Evolutionary conservation across 768 basidiomycete genomes (phyloP).

Genomic region (Bullera alba): DNA sequence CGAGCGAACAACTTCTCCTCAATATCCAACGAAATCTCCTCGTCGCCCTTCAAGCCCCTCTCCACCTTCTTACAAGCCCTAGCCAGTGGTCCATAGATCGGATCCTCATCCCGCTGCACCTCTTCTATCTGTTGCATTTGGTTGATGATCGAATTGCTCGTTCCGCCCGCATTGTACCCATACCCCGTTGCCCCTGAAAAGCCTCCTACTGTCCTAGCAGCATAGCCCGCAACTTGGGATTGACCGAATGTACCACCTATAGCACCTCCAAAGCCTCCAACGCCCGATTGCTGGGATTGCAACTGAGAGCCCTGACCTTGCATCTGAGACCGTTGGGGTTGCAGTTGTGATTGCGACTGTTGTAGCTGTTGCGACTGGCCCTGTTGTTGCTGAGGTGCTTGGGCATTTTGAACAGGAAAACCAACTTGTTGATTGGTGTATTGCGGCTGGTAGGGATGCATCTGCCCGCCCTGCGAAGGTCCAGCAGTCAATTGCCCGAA

Average conservation of each 20-base stretch:
- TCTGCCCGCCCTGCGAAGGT: not conserved
- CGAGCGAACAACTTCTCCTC: constrained; percentile 16
- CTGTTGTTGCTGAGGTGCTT: no score
- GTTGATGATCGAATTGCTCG: no score
- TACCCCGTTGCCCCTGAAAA: no score
- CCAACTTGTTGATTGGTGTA: no score
- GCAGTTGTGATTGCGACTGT: not conserved
- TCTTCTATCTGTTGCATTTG: constrained; percentile 28
- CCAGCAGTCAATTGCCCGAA: not conserved
- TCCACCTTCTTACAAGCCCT: constrained; percentile 30
- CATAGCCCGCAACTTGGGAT: not conserved
- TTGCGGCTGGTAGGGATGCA: not conserved
- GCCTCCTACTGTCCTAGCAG: no score
- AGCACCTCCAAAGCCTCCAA: not conserved
- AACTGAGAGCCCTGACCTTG: not conserved
- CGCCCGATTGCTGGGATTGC: constrained; percentile 4
- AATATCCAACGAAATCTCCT: constrained; percentile 32
- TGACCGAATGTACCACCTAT: constrained; percentile 2
- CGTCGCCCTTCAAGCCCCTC: constrained; percentile 23
- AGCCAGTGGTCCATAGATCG: constrained; percentile 34
- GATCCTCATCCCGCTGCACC: constrained; percentile 29
- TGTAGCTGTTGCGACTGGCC: not conserved
- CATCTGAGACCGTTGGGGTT: not conserved
- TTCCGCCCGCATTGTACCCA: no score
- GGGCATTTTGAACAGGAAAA: no score